These are phyloP conservation scores for Backusella sp. DNA, from an alignment of 192 early-diverging fungal species.

Conservation along the genomic window DNA sequence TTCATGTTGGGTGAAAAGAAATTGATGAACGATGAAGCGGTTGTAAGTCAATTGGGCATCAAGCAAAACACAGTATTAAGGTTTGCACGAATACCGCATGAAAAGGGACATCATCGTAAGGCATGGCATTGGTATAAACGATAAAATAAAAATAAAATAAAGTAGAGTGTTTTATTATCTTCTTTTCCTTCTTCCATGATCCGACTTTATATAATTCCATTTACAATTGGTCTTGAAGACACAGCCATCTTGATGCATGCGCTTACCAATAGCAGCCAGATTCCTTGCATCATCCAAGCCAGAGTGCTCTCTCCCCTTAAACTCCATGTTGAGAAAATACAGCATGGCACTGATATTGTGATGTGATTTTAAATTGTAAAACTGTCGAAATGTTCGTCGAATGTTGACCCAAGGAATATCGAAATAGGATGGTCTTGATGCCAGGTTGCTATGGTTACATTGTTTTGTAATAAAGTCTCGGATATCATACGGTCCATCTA, in stretches of 20 bases:
- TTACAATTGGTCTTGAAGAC: slow-evolving; percentile 23
- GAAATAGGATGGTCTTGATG: slow-evolving; percentile 60
- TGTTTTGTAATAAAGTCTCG: slow-evolving; percentile 83
- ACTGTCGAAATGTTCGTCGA: slow-evolving; percentile 52
- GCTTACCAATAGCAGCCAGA: slow-evolving; percentile 65
- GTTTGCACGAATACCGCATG: slow-evolving; percentile 18
- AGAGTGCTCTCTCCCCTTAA: slow-evolving; percentile 74
- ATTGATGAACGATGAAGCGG: slow-evolving; percentile 17
- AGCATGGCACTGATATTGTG: slow-evolving; percentile 71
- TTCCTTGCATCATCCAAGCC: slow-evolving; percentile 85
- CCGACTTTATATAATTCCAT: not conserved
- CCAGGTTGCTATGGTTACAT: slow-evolving; percentile 52
- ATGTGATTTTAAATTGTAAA: slow-evolving; percentile 43
- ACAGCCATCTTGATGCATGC: slow-evolving; percentile 47
- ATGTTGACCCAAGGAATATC: slow-evolving; percentile 62
- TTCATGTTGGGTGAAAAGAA: slow-evolving; percentile 12
- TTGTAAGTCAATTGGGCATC: slow-evolving; percentile 27
- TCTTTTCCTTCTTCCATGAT: not conserved
- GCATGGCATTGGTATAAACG: slow-evolving; percentile 17
- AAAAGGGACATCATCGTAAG: slow-evolving; percentile 24
- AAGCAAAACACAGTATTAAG: slow-evolving; percentile 18
- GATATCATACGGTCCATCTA: slow-evolving; percentile 80
- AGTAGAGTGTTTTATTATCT: not conserved
- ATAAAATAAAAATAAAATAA: not conserved
- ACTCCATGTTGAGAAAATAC: slow-evolving; percentile 50